Percentiles rank a stretch among this genome's conserved stretches.
Evolutionary conservation across 73 alveolate species (phyloP).

Genomic region (Tetrahymena malaccensis): DNA sequence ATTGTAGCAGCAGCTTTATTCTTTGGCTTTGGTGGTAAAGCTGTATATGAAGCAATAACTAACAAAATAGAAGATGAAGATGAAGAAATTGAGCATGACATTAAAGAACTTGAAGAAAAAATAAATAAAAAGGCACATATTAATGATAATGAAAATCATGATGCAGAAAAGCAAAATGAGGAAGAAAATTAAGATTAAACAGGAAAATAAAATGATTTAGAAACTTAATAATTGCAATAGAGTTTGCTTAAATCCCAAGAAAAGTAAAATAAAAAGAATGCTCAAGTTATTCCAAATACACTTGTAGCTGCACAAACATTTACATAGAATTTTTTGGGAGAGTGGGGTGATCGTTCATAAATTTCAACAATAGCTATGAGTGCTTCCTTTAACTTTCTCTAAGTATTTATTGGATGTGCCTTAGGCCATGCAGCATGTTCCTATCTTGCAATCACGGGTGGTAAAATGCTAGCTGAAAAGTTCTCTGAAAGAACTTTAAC

Average conservation of each 20-base stretch:
- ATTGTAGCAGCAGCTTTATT: neutral
- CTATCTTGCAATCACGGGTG: conserved; percentile 41
- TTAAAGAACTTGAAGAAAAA: neutral
- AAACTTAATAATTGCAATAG: neutral
- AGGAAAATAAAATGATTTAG: neutral
- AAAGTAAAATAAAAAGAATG: neutral
- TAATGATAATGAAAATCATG: neutral
- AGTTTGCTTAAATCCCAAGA: neutral
- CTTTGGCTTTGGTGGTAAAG: neutral
- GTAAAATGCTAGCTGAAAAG: conserved; percentile 28
- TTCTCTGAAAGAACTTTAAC: conserved; percentile 36
- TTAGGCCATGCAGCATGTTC: conserved; percentile 48
- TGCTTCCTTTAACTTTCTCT: neutral
- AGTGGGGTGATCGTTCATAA: neutral
- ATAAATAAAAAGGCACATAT: neutral
- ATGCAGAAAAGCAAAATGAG: neutral
- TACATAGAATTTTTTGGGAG: neutral
- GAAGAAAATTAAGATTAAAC: neutral
- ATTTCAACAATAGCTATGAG: neutral
- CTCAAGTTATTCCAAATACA: neutral
- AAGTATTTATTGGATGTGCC: conserved; percentile 40
- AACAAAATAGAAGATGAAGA: neutral
- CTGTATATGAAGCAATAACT: neutral
- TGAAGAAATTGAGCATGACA: neutral
- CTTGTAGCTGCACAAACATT: neutral